Base-by-base conservation (phyloP, 2,329 filamentous ascomycete genomes). In the Xylaria sp. region DNA sequence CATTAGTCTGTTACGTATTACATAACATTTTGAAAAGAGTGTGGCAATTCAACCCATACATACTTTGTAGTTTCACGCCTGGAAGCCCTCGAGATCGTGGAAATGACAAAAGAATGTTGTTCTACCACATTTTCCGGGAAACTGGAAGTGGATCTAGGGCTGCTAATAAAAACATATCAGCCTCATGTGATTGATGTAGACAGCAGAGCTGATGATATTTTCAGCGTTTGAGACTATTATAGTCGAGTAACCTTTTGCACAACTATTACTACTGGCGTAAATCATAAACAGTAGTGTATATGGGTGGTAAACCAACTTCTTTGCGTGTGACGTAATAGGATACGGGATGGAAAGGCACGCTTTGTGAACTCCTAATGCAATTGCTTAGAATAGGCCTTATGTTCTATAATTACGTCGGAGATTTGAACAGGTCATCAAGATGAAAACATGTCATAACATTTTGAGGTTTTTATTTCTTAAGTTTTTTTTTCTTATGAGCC, bases 401-500 rank as follows among this genome's bases (percentile, higher is more conserved):
- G 15, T 46, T 8, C 18, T n/a, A 46, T 46, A 15, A 46, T 15
- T 46, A n/a, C 15, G 13, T 41, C 1, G 6, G 41, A 28, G 41
- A 54, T 33, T 15, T 54, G 2, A 33, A 1, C 5, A n/a, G n/a
- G 13, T 52, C 25, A 54, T 20, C 28, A 13, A 31, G 15, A 18
- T 6, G 51, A n/a, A 33, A 10, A 31, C 18, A 8, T 31, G 4
- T 54, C 8, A 48, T 36, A 33, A 20, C 56, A 59, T 59, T 59
- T 59, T 33, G 31, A n/a, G 41, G 1, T 33, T 59, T 59, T 48
- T 36, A 33, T 59, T 60, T 36, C 9, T 60, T 23, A 13, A n/a
- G 39, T 60, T 60, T 60, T 60, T 49, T 49, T 39, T 13, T 58
- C 13, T 41, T 60, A 49, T 60, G 33, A 2, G 33, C 5, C 23